Evolutionary conservation across 2,329 filamentous ascomycete species (phyloP).

Genomic region (Aspergillus novoparasiticus): DNA sequence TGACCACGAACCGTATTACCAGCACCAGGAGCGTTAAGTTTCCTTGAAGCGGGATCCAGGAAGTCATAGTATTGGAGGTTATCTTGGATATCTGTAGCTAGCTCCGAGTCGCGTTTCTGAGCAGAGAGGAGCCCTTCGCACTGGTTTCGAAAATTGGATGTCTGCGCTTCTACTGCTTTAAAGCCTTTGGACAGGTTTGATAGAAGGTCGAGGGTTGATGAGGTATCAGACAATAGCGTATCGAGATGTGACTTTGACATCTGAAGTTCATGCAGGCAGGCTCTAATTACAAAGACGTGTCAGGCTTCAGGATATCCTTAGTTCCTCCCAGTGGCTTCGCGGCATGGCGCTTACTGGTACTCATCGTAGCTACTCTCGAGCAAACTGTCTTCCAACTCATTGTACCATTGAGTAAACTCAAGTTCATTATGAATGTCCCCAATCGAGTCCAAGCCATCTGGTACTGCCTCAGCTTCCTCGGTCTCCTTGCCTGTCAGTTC

Average conservation of each 20-base stretch:
- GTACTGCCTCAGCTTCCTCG: slow-evolving; percentile 16
- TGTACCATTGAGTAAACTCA: slow-evolving; percentile 62
- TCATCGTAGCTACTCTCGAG: slow-evolving; percentile 81
- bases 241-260: slow-evolving; percentile 82
- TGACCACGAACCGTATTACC: slow-evolving; percentile 80
- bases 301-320: slow-evolving; percentile 8
- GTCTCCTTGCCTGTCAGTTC: slow-evolving; percentile 29
- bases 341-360: slow-evolving; percentile 65
- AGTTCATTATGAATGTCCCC: slow-evolving; percentile 58
- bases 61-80: slow-evolving; percentile 96
- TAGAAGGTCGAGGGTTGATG: slow-evolving; percentile 73
- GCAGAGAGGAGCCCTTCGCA: slow-evolving; percentile 86
- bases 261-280: slow-evolving; percentile 79
- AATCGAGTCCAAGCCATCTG: slow-evolving; percentile 19
- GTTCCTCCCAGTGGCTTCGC: neutral
- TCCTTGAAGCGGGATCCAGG: slow-evolving; percentile 83
- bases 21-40: slow-evolving; percentile 89
- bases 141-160: slow-evolving; percentile 87
- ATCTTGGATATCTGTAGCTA: slow-evolving; percentile 82
- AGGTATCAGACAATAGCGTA: slow-evolving; percentile 74
- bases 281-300: slow-evolving; percentile 44
- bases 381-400: slow-evolving; percentile 65
- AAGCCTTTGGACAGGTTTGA: slow-evolving; percentile 83
- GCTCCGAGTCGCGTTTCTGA: slow-evolving; percentile 73
- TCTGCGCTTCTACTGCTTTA: slow-evolving; percentile 83